phyloP scores from a whole-genome alignment of 2,329 filamentous ascomycete genomes.

The Ophiostoma quercus region DNA sequence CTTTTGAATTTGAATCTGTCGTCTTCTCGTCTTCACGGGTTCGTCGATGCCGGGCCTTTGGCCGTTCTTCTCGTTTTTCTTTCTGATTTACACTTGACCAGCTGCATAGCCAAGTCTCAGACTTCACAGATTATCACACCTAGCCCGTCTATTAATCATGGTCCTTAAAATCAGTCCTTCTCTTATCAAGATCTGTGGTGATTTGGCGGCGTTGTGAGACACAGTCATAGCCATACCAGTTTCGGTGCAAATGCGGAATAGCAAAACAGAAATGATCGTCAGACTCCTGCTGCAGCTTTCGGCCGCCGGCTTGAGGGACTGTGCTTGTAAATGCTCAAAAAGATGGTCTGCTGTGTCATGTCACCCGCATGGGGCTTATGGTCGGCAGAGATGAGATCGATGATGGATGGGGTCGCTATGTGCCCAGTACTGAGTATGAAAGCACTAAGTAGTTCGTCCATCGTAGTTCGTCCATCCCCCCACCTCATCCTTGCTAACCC shows the following conservation, averaged over 20 bases:
- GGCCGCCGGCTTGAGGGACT: conserved; percentile 19
- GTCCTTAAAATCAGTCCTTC: not conserved
- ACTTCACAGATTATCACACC: not conserved
- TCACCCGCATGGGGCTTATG: not conserved
- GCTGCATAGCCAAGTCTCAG: not conserved
- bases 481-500: not conserved
- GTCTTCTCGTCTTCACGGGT: not conserved
- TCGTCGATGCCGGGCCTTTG: not conserved
- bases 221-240: conserved; percentile 22
- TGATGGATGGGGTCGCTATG: not conserved
- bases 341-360: conserved; percentile 13
- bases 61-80: not conserved
- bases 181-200: not conserved
- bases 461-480: not conserved
- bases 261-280: conserved; percentile 17
- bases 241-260: conserved; percentile 13
- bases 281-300: conserved; percentile 24
- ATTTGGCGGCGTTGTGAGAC: conserved; percentile 17
- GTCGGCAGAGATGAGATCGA: not conserved
- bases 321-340: not conserved
- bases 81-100: not conserved
- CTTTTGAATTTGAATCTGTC: not conserved
- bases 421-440: not conserved
- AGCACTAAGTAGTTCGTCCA: not conserved
- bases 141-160: not conserved